Percentiles rank a stretch among this genome's conserved stretches.
Evolutionary conservation across 73 alveolate genomes (phyloP).

Genomic region (Paramecium sonneborni): DNA sequence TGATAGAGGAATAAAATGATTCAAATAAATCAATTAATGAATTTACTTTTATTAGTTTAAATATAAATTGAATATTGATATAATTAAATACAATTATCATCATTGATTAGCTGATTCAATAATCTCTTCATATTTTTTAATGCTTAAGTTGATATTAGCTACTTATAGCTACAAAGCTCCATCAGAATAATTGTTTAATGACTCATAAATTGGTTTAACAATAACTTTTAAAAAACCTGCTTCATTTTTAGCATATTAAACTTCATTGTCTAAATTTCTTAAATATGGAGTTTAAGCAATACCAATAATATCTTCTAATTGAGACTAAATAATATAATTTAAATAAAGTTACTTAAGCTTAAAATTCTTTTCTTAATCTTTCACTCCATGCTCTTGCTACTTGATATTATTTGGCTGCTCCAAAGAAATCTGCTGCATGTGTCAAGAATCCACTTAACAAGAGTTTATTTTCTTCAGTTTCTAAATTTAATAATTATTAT

Average conservation of each 20-base stretch:
- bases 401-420: conserved; percentile 12
- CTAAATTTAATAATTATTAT: background rate
- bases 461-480: conserved; percentile 44
- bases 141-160: background rate
- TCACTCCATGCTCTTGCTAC: conserved; percentile 66
- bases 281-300: conserved; percentile 56
- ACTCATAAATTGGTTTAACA: conserved; percentile 61
- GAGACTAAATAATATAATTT: background rate
- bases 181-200: conserved; percentile 51
- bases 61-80: background rate
- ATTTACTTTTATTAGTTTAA: background rate
- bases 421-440: conserved; percentile 62
- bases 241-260: conserved; percentile 53
- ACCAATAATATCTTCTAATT: conserved; percentile 58
- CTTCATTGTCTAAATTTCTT: conserved; percentile 50
- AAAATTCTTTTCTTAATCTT: conserved; percentile 54
- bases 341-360: conserved; percentile 41
- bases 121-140: conserved; percentile 44
- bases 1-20: background rate
- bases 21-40: background rate
- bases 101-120: background rate
- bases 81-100: background rate
- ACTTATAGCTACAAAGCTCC: background rate
- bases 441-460: conserved; percentile 53
- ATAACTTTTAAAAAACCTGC: conserved; percentile 66